These are phyloP conservation scores for Boletus coccyginus DNA, from an alignment of 768 basidiomycete genomes.

Conservation along the genomic window DNA sequence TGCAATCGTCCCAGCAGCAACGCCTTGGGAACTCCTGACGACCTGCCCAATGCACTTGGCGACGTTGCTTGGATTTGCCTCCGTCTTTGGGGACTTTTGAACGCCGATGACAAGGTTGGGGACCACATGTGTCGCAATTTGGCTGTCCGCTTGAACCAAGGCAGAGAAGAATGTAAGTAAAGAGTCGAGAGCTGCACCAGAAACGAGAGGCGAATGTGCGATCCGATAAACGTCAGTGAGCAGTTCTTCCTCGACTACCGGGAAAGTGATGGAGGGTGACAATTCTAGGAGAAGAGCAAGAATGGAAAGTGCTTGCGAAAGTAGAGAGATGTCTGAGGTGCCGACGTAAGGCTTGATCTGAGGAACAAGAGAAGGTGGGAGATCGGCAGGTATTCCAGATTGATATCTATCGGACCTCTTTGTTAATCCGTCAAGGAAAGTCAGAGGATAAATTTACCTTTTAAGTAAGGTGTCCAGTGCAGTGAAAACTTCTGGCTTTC, in stretches of 20 bases:
- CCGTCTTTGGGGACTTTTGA: slow-evolving; percentile 60
- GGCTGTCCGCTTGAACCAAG: slow-evolving; percentile 78
- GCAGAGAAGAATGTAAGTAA: slow-evolving; percentile 79
- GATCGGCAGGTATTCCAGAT: slow-evolving; percentile 48
- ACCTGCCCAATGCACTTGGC: slow-evolving; percentile 85
- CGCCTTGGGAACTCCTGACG: slow-evolving; percentile 62
- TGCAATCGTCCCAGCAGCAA: slow-evolving; percentile 81
- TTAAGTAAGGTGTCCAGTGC: slow-evolving; percentile 71
- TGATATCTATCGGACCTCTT: slow-evolving; percentile 38
- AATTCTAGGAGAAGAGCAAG: slow-evolving; percentile 67
- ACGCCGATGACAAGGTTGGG: slow-evolving; percentile 66
- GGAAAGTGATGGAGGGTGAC: slow-evolving; percentile 66
- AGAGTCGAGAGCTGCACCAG: slow-evolving; percentile 76
- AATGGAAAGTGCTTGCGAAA: slow-evolving; percentile 68
- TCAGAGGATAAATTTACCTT: slow-evolving; percentile 42
- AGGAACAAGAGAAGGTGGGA: slow-evolving; percentile 61
- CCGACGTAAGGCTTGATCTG: slow-evolving; percentile 77
- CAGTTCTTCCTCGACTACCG: slow-evolving; percentile 69
- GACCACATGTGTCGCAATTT: slow-evolving; percentile 80
- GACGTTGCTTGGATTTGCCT: slow-evolving; percentile 62
- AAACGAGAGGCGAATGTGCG: slow-evolving; percentile 75
- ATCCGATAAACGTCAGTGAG: slow-evolving; percentile 65
- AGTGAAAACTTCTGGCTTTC: slow-evolving; percentile 77
- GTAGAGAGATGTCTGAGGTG: slow-evolving; percentile 71
- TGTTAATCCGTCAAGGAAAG: not conserved